Base-by-base conservation (phyloP, 257 asterid genomes). In the Gentiana macrophylla region DNA sequence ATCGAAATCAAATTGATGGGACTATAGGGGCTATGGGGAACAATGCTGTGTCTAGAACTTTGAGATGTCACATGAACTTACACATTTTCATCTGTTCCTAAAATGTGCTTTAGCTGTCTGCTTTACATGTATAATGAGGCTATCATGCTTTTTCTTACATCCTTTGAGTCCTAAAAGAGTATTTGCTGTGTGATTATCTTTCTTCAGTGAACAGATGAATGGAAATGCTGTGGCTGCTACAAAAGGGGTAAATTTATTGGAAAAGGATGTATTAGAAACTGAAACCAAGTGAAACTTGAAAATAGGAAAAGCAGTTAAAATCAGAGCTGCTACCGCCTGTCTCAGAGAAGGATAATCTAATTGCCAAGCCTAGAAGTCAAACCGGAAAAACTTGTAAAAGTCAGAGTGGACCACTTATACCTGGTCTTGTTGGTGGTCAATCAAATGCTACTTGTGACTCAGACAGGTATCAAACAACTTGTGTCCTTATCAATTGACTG, bases 331-430 rank as follows among this genome's bases (percentile, higher is more conserved):
- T 72, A 37, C 77, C 74, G 4, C 70, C 77, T 37, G 7, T 74
- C 62, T 73, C 74, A 32, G 95, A 86, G 61, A 82, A 78, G 73
- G 94, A 84, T 71, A 66, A 57, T 50, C 61, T 66, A 53, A 76
- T 41, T 32, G 63, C 76, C 67, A 90, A 77, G 73, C 60, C 70
- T 61, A 76, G 69, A 70, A 74, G 52, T 71, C 94, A 80, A 77
- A 59, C 76, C 34, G 69, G 65, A 53, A 82, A 74, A 72, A 62
- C 78, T 71, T 92, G 94, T 61, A 88, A 81, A 84, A 79, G 82
- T 67, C 95, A 78, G 70, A 85, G 97, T 67, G 99, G 99, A 66
- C 97, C 97, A 8, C 93, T 92, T 72, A 74, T 68, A 80, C 86
- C 94, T 41, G 94, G 85, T 44, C 12, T 49, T 47, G 84, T 81